Evolutionary conservation across 768 basidiomycete species (phyloP).

Genomic region (Pulveroboletus sp.): DNA sequence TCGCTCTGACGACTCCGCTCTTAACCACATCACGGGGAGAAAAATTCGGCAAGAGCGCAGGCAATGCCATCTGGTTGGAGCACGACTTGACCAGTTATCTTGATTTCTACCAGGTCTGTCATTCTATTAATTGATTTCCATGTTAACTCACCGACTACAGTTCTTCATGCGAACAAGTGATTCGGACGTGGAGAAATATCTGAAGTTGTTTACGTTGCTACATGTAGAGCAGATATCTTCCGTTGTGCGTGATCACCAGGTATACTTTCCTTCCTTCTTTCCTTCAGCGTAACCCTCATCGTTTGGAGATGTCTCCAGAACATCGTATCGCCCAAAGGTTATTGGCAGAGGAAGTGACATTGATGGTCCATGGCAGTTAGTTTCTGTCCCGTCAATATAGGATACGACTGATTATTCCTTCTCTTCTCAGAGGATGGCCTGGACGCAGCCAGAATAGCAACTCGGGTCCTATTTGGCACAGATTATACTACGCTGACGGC

Average conservation of each 20-base stretch:
- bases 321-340: conserved; percentile 45
- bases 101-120: conserved; percentile 89
- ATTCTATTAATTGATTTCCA: background rate
- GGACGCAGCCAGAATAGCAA: conserved; percentile 41
- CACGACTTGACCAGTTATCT: conserved; percentile 72
- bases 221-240: conserved; percentile 52
- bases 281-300: background rate
- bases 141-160: conserved; percentile 37
- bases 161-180: conserved; percentile 87
- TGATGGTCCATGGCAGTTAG: conserved; percentile 57
- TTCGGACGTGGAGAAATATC: conserved; percentile 71
- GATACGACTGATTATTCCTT: conserved; percentile 1
- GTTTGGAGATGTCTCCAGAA: conserved; percentile 30
- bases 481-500: conserved; percentile 44
- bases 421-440: conserved; percentile 36
- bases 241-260: conserved; percentile 56
- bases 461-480: conserved; percentile 42
- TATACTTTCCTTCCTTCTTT: conserved; percentile 23
- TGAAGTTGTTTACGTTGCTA: conserved; percentile 81
- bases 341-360: conserved; percentile 56
- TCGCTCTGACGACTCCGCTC: conserved; percentile 90
- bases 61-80: conserved; percentile 93
- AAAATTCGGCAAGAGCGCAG: conserved; percentile 97
- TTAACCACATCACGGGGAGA: conserved; percentile 85
- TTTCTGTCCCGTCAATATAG: background rate